A percentile compares a stretch with the other conserved stretches of the same genome.
phyloP scores from a whole-genome alignment of 768 basidiomycete genomes.

The Dentipellis fragilis region DNA sequence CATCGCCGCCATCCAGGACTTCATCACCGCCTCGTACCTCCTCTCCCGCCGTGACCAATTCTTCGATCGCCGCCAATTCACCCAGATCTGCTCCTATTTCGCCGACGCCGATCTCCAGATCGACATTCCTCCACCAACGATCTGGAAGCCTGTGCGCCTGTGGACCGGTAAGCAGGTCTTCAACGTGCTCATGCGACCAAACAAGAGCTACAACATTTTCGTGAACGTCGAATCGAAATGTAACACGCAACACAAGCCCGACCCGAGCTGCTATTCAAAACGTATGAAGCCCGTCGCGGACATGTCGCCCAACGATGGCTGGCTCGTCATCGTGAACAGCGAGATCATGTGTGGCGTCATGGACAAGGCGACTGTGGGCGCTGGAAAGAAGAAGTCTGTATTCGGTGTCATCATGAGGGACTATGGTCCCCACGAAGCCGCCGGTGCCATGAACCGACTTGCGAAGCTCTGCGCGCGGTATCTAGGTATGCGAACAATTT shows the following conservation, averaged over 20 bases:
- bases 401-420: conserved; percentile 97
- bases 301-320: conserved; percentile 94
- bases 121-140: conserved; percentile 90
- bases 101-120: conserved; percentile 87
- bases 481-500: conserved; percentile 47
- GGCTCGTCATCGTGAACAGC: conserved; percentile 93
- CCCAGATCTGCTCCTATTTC: conserved; percentile 92
- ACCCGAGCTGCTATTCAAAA: conserved; percentile 46
- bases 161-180: conserved; percentile 99
- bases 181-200: conserved; percentile 93
- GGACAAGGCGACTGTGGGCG: conserved; percentile 96
- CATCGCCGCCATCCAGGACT: conserved; percentile 98
- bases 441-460: conserved; percentile 88
- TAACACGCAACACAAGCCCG: conserved; percentile 77
- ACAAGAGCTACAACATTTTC: conserved; percentile 66
- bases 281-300: conserved; percentile 63
- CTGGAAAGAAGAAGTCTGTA: conserved; percentile 98
- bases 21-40: conserved; percentile 96
- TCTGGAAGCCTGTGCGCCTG: conserved; percentile 83
- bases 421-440: conserved; percentile 92
- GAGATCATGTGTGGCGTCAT: conserved; percentile 99
- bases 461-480: conserved; percentile 95
- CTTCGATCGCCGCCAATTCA: conserved; percentile 89
- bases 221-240: conserved; percentile 97
- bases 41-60: conserved; percentile 89